These are phyloP conservation scores for Wallacemonas sp. DNA, from an alignment of 208 protist species.

Conservation along the genomic window DNA sequence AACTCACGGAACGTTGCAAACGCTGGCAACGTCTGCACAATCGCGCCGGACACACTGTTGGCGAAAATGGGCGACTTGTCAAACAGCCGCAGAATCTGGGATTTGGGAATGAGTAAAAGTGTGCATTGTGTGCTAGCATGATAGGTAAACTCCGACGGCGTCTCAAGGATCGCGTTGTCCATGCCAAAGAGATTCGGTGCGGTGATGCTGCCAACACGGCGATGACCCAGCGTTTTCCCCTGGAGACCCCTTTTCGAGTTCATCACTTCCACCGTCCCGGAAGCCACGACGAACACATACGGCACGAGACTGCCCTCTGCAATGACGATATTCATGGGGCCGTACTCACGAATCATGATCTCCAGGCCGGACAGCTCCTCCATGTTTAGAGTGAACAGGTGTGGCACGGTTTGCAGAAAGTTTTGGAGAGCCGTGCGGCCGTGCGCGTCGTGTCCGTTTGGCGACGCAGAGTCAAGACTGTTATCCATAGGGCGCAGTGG, in stretches of 20 bases:
- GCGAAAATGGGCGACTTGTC: slow-evolving; percentile 71
- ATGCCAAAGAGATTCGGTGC: slow-evolving; percentile 79
- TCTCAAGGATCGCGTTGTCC: slow-evolving; percentile 79
- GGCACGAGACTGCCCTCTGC: slow-evolving; percentile 63
- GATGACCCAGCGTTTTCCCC: slow-evolving; percentile 62
- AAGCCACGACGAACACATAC: slow-evolving; percentile 81
- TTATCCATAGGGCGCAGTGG: slow-evolving; percentile 3
- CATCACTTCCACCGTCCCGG: slow-evolving; percentile 83
- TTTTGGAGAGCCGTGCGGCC: slow-evolving; percentile 37
- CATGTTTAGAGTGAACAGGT: slow-evolving; percentile 65
- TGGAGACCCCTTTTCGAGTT: slow-evolving; percentile 74
- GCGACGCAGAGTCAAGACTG: background rate
- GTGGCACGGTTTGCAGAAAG: slow-evolving; percentile 74
- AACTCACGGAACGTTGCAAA: slow-evolving; percentile 78
- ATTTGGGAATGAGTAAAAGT: slow-evolving; percentile 68
- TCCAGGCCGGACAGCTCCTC: slow-evolving; percentile 57
- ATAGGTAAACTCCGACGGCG: slow-evolving; percentile 73
- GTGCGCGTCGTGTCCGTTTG: background rate
- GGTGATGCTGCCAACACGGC: slow-evolving; percentile 71
- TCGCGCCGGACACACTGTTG: slow-evolving; percentile 71
- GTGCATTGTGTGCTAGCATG: slow-evolving; percentile 68
- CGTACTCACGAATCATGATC: slow-evolving; percentile 82
- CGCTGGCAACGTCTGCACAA: slow-evolving; percentile 66
- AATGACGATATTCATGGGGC: slow-evolving; percentile 79
- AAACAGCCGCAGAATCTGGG: slow-evolving; percentile 66